Evolutionary conservation across 306 rosid species (phyloP).

Genomic region (Cucurbita ficifolia): DNA sequence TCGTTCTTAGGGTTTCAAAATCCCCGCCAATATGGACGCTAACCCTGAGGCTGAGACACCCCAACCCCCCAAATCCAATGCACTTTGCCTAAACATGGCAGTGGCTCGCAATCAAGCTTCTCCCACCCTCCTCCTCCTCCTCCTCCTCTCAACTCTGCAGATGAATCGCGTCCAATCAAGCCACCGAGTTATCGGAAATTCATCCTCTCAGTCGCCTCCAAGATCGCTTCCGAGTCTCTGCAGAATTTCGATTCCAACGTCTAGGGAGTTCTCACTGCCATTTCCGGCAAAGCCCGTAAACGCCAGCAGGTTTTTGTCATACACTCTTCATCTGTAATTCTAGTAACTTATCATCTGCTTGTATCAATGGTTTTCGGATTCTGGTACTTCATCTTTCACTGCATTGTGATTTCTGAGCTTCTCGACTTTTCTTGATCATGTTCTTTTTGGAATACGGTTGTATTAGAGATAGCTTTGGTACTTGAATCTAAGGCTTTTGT

Average conservation of each 20-base stretch:
- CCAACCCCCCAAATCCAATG: not conserved
- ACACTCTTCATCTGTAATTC: not conserved
- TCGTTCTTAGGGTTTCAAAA: no score
- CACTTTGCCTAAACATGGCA: not conserved
- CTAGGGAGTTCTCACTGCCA: conserved; percentile 95
- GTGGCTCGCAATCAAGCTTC: conserved; percentile 1
- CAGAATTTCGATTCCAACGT: conserved; percentile 46
- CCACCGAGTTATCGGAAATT: conserved; percentile 22
- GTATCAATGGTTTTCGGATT: not conserved
- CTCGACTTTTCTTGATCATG: not conserved
- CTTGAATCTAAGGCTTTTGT: not conserved
- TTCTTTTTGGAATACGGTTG: not conserved
- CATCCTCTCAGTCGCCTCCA: conserved; percentile 52
- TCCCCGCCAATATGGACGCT: conserved; percentile 9
- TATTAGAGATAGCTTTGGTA: not conserved
- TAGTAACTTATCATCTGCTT: not conserved
- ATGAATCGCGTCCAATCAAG: not conserved
- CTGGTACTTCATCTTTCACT: not conserved
- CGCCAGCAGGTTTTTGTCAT: conserved; percentile 37
- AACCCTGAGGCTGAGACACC: not conserved
- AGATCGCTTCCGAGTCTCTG: conserved; percentile 56
- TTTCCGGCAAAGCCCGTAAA: conserved; percentile 70
- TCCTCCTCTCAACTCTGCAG: not conserved
- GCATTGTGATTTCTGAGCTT: not conserved
- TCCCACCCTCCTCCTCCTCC: not conserved